Conservation (phyloP, 2,329 filamentous ascomycete genomes). For the Paecilomyces sp. region DNA sequence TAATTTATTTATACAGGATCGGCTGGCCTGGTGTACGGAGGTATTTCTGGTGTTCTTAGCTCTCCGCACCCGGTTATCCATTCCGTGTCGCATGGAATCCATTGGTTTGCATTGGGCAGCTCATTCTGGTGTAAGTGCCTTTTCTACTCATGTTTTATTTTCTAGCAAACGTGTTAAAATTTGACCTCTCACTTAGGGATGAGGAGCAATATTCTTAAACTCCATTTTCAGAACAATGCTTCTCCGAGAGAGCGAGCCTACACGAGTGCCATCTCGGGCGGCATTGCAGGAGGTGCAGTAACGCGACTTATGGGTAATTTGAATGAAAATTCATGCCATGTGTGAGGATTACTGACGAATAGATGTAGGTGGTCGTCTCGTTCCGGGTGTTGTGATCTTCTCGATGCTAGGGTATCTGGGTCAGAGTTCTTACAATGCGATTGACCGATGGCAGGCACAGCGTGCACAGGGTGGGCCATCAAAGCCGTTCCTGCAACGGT, state of each 20-base stretch:
- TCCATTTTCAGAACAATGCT: constrained; percentile 45
- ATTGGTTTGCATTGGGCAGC: constrained; percentile 73
- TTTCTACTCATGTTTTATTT: not conserved
- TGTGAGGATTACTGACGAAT: constrained; percentile 5
- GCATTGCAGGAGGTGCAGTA: constrained; percentile 52
- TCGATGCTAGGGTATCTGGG: constrained; percentile 51
- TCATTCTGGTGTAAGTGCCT: constrained; percentile 63
- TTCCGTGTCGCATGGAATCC: constrained; percentile 63
- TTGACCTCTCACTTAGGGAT: constrained; percentile 28
- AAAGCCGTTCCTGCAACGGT: constrained; percentile 41
- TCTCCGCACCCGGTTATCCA: constrained; percentile 61
- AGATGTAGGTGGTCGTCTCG: constrained; percentile 46
- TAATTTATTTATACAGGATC: constrained; percentile 39
- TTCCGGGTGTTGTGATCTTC: constrained; percentile 56
- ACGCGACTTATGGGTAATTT: constrained; percentile 49
- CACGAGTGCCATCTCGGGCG: constrained; percentile 65
- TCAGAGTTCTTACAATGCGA: constrained; percentile 48
- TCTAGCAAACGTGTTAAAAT: constrained; percentile 35
- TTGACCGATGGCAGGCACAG: constrained; percentile 41
- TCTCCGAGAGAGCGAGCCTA: constrained; percentile 54
- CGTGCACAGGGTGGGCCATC: constrained; percentile 22
- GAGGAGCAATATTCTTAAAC: constrained; percentile 38
- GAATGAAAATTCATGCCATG: constrained; percentile 3
- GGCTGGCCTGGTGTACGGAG: constrained; percentile 57
- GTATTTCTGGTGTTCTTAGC: constrained; percentile 63